Percentiles rank a stretch among this genome's conserved stretches.
These are phyloP conservation scores for Coriaria nepalensis DNA, from an alignment of 306 rosid species.

Conservation along the genomic window DNA sequence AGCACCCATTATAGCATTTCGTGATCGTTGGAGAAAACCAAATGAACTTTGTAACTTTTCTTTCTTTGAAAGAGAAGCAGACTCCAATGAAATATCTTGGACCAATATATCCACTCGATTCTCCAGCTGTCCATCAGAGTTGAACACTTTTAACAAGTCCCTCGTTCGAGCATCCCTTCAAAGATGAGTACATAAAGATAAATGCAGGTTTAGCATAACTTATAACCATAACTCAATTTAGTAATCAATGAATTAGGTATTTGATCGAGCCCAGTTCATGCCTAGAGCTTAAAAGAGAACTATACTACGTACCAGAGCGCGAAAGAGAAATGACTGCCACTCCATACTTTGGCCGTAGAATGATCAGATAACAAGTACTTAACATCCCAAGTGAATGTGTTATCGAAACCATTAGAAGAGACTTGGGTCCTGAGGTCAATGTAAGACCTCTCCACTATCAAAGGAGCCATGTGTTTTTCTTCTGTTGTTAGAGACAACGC, in stretches of 20 bases:
- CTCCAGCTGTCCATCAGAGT: constrained; percentile 78
- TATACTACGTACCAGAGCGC: constrained; percentile 60
- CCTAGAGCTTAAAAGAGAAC: neutral
- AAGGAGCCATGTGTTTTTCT: constrained; percentile 54
- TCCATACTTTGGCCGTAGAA: constrained; percentile 78
- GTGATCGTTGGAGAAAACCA: constrained; percentile 94
- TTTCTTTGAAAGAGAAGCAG: constrained; percentile 44
- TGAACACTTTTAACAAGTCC: constrained; percentile 81
- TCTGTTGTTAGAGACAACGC: constrained; percentile 41
- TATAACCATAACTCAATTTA: constrained; percentile 5
- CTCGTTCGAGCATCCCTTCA: constrained; percentile 84
- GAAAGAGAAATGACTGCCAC: constrained; percentile 65
- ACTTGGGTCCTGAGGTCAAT: constrained; percentile 80
- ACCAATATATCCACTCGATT: constrained; percentile 52
- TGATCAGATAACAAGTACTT: constrained; percentile 58
- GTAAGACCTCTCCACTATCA: constrained; percentile 72
- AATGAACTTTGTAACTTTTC: constrained; percentile 65
- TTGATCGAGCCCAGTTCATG: neutral
- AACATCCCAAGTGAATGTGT: constrained; percentile 59
- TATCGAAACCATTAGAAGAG: constrained; percentile 43
- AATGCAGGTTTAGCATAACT: constrained; percentile 13
- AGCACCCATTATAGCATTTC: constrained; percentile 88
- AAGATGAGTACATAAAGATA: neutral
- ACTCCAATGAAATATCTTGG: constrained; percentile 57
- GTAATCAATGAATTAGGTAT: neutral